Base-by-base conservation (phyloP, 2,329 filamentous ascomycete genomes). In the Neopestalotiopsis rosae region DNA sequence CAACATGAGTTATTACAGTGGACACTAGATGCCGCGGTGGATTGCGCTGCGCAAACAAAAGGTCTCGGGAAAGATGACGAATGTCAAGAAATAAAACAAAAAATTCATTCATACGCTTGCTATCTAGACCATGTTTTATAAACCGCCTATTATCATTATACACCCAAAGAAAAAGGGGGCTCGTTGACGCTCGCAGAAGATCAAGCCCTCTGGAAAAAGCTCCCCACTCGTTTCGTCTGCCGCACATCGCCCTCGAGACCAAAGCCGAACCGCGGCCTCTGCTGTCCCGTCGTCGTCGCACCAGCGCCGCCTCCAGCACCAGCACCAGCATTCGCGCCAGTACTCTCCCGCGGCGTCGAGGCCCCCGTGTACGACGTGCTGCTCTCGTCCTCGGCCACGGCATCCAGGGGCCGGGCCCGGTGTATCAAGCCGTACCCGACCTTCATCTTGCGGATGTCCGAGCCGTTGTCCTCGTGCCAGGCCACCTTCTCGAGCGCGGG, bases 401-500 rank as follows among this genome's bases (percentile, higher is more conserved):
- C 70, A 34, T 71, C 69, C 28, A 71, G 66, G n/a, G 71, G 72
- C 67, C 56, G 67, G 40, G 61, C 30, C 34, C 68, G 64, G 40
- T 75, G 72, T 30, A 75, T 73, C 56, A 76, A 64, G 12, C 76
- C 76, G 59, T 76, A 77, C 2, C 76, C 75, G 5, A 77, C 74
- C 70, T 69, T 71, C 5, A 76, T 34, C 49, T 71, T 74, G 63
- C 71, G 74, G 56, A 76, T 65, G 14, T 75, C 73, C 5, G 59
- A 63, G 13, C 73, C 71, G 52, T 63, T 56, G 32, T 69, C 68
- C 9, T 71, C 73, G n/a, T 70, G 73, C 70, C 75, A 75, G 13
- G 75, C 74, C 28, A 83, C 71, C 61, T 74, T 76, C 61, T 83
- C 81, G 3, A 83, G 74, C n/a, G 79, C 79, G 1, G 76, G 78